Evolutionary conservation across 2,329 filamentous ascomycete genomes (phyloP), one percentile per base, ranked within the genome.

Genomic region (Ophiostoma australiae): DNA sequence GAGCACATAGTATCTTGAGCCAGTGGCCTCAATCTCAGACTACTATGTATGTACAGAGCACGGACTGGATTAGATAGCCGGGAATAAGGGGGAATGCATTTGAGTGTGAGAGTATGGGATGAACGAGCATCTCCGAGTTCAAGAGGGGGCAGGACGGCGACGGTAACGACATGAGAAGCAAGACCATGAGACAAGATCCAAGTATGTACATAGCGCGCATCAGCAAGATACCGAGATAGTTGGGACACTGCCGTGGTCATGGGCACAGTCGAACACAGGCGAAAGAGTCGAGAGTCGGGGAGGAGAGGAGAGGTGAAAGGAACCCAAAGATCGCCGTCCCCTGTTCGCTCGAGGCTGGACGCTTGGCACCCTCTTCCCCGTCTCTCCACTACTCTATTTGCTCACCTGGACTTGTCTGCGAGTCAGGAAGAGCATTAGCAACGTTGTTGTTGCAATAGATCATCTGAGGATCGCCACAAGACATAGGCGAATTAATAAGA

Each of bases 321-420:
- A 23, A 8, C 8, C n/a, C 52, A 58, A 58, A 27, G 52, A 58
- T 58, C 52, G 52, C 8, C n/a, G 52, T 58, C 52, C 52, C 52
- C 52, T 58, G 52, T 58, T 58, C 52, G 27, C 52, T 61, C 58
- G 58, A 61, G 58, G 58, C 58, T 61, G 58, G 58, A 33, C 58
- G 15, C 58, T 61, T 61, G 58, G 58, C 58, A 33, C 27, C 27
- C 58, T 61, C 58, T 61, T 61, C 58, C 58, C 58, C 27, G 58
- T 61, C 58, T 33, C 58, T 61, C 58, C 58, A 61, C 52, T 58
- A 58, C 52, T 58, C 52, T 58, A 58, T 58, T 58, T 58, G 44
- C 44, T 48, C 44, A 48, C 17, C 44, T 48, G 1, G 20, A 44
- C 17, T 20, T 20, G 17, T 48, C 17, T 15, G 13, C 41, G 41